phyloP scores from a whole-genome alignment of 2,329 filamentous ascomycete species.

The Aspergillus bombycis region DNA sequence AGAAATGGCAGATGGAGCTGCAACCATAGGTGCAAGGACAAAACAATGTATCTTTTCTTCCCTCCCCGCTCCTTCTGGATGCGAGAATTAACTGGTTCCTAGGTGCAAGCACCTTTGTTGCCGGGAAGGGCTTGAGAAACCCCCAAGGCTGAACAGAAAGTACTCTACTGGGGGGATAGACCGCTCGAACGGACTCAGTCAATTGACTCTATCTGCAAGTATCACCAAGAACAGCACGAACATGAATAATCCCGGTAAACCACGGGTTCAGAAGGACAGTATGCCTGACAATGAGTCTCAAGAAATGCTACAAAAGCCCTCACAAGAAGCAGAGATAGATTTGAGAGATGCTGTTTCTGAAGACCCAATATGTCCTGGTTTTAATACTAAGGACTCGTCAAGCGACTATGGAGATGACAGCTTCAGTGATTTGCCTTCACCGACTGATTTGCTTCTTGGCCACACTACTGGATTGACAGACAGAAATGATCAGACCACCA shows the following conservation, averaged over 20 bases:
- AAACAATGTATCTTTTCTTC: slow-evolving; percentile 40
- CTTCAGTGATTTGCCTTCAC: slow-evolving; percentile 44
- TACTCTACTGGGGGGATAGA: slow-evolving; percentile 15
- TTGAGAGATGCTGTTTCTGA: neutral
- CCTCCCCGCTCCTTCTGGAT: slow-evolving; percentile 20
- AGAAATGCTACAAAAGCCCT: neutral
- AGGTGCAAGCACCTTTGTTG: slow-evolving; percentile 75
- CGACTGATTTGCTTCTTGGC: slow-evolving; percentile 32
- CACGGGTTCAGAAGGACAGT: neutral
- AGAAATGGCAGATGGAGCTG: slow-evolving; percentile 74
- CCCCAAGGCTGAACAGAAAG: slow-evolving; percentile 48
- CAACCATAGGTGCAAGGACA: slow-evolving; percentile 70
- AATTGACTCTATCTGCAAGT: slow-evolving; percentile 33
- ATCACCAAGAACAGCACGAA: slow-evolving; percentile 24
- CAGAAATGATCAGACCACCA: neutral
- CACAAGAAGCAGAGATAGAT: neutral
- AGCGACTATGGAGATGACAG: slow-evolving; percentile 39
- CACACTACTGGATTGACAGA: neutral
- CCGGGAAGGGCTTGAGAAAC: slow-evolving; percentile 69
- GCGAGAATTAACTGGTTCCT: slow-evolving; percentile 13
- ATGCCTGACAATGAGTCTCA: neutral
- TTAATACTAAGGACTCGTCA: slow-evolving; percentile 23
- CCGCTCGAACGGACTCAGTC: slow-evolving; percentile 30
- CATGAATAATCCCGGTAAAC: slow-evolving; percentile 17
- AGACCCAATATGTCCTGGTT: slow-evolving; percentile 7